Conservation (phyloP, 441 rosid genomes). For the Brassica balearica region DNA sequence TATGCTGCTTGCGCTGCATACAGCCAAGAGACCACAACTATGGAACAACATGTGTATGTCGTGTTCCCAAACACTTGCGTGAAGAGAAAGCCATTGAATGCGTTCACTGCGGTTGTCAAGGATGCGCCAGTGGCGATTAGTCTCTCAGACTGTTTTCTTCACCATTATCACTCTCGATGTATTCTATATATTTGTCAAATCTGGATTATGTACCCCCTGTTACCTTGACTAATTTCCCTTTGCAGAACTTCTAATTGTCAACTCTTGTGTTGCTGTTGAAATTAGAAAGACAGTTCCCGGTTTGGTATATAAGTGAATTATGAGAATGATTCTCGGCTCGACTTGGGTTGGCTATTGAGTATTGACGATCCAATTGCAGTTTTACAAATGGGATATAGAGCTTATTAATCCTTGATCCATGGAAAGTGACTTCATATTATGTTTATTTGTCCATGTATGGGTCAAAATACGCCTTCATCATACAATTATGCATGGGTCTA, state of each 20-base stretch:
- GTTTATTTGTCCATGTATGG: no score
- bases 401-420: no score
- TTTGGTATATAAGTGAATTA: conserved; percentile 2
- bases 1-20: conserved; percentile 64
- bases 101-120: conserved; percentile 62
- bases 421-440: no score
- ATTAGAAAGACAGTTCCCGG: conserved; percentile 2
- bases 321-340: not conserved
- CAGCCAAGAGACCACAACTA: conserved; percentile 66
- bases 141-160: not conserved
- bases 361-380: no score
- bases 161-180: not conserved
- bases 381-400: no score
- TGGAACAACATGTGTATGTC: conserved; percentile 60
- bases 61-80: conserved; percentile 63
- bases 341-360: not conserved
- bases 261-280: conserved; percentile 8
- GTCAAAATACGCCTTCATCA: no score
- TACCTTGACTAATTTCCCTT: not conserved
- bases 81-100: conserved; percentile 66
- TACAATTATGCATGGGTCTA: no score
- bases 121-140: conserved; percentile 29
- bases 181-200: conserved; percentile 14
- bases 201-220: conserved; percentile 15
- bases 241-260: conserved; percentile 22